phyloP scores from a whole-genome alignment of 1,284 basidiomycete genomes.

The Microbotryum scabiosae region DNA sequence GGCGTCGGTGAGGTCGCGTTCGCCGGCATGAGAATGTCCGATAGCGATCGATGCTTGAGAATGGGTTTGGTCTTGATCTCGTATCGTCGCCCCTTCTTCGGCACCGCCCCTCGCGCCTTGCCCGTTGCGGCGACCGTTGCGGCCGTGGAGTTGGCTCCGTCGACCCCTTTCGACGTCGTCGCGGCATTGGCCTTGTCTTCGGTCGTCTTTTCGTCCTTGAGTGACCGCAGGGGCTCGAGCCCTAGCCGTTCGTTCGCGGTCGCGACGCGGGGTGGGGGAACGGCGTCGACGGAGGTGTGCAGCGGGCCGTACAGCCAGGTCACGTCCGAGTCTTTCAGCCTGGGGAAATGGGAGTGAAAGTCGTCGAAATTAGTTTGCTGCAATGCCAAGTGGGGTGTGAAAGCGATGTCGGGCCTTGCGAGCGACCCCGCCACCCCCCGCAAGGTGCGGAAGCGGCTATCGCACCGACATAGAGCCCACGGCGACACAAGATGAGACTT shows the following conservation, averaged over 20 bases:
- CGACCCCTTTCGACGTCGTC: constrained; percentile 11
- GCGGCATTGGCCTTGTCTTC: constrained; percentile 6
- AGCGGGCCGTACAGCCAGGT: constrained; percentile 98
- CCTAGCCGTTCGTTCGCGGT: constrained; percentile 49
- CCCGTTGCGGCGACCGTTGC: constrained; percentile 26
- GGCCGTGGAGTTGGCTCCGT: constrained; percentile 42
- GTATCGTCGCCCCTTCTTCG: constrained; percentile 5
- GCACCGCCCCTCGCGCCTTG: constrained; percentile 36
- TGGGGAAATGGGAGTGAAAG: constrained; percentile 40
- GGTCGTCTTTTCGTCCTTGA: constrained; percentile 29
- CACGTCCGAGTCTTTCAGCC: constrained; percentile 98
- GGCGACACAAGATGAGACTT: constrained; percentile 38
- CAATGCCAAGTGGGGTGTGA: background rate
- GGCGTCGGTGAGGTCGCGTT: constrained; percentile 44
- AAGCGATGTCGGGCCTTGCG: background rate
- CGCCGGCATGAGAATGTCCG: constrained; percentile 63
- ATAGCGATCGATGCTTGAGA: constrained; percentile 88
- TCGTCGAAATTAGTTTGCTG: background rate
- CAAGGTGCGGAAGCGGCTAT: no score
- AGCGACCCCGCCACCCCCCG: no score
- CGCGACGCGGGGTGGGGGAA: constrained; percentile 48
- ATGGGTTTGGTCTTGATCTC: constrained; percentile 62
- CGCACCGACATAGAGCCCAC: no score
- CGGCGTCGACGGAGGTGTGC: constrained; percentile 74
- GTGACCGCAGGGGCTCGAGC: constrained; percentile 40